Base-by-base conservation (phyloP, 768 basidiomycete genomes). In the Rhizopogon vulgaris region DNA sequence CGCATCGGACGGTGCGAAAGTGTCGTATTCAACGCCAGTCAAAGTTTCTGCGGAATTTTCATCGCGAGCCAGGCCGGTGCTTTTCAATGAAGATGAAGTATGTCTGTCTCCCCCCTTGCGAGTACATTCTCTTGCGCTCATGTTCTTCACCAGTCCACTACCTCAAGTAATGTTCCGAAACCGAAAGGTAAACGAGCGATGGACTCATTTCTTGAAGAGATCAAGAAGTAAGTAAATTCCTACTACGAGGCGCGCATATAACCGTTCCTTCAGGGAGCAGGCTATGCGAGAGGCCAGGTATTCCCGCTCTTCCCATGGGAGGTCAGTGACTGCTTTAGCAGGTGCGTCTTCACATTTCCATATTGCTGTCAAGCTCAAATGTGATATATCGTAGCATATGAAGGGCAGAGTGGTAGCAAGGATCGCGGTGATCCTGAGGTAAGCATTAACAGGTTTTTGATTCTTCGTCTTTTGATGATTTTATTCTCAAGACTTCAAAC, bases 191-290 rank as follows among this genome's bases (percentile, higher is more conserved):
- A 92, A 66, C 82, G 95, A 47, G 92, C 90, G 1, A 98, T 98
- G 92, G 94, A 97, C 68, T 70, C 85, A 2, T 99, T 98, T 65
- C 73, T 99, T 47, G 94, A 96, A 61, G 94, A 99, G 72, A 91
- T 99, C 53, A 98, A 98, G 72, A 82, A 82, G 95, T 88, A 42
- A 18, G 74, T 52, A 38, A 8, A 17, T 30, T 34, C 11, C 8
- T 47, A 17, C 47, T 56, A 10, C 7, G n/a, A 28, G 36, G 14
- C 24, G 15, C 3, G 6, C 5, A 15, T 46, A 34, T 18, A 42
- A 27, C n/a, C 9, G 17, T 40, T 39, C 30, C 38, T n/a, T 14
- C 60, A 97, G 95, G 65, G 95, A 98, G 42, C 94, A 98, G 69
- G 90, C 90, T 10, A 79, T 88, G 57, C 78, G 96, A 48, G 96